Evolutionary conservation across 257 asterid species (phyloP).

Genomic region (Nicotiana undulata): DNA sequence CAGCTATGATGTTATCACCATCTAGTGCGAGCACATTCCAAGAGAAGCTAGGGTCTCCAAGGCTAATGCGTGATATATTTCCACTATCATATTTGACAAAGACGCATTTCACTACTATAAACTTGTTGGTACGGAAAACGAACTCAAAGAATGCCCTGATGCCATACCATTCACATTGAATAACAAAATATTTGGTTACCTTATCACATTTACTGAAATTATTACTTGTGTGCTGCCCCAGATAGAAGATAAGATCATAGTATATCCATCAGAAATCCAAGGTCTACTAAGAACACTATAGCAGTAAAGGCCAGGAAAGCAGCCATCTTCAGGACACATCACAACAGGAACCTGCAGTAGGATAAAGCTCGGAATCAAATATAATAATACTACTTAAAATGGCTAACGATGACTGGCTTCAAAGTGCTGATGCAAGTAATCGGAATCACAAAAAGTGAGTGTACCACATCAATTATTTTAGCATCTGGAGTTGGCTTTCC

Average conservation of each 20-base stretch:
- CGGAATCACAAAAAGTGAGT: slow-evolving; percentile 17
- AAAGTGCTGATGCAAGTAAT: background rate
- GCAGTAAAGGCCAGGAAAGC: slow-evolving; percentile 86
- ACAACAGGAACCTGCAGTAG: slow-evolving; percentile 65
- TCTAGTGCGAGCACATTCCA: slow-evolving; percentile 80
- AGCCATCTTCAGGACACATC: slow-evolving; percentile 72
- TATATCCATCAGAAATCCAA: slow-evolving; percentile 91
- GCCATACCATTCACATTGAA: background rate
- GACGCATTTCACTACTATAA: background rate
- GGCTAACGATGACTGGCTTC: background rate
- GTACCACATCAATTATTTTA: slow-evolving; percentile 66
- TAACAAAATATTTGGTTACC: slow-evolving; percentile 34
- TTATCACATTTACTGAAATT: slow-evolving; percentile 54
- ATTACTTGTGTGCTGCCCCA: slow-evolving; percentile 78
- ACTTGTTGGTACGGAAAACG: background rate
- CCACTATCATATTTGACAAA: slow-evolving; percentile 42
- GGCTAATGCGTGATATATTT: slow-evolving; percentile 61
- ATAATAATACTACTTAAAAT: background rate
- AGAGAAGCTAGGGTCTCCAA: slow-evolving; percentile 46
- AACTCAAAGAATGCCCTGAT: background rate
- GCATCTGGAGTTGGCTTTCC: slow-evolving; percentile 44
- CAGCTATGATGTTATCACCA: slow-evolving; percentile 66
- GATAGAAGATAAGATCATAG: slow-evolving; percentile 60
- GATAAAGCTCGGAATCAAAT: background rate
- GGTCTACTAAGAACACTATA: slow-evolving; percentile 49